These are phyloP conservation scores for Begonia loranthoides DNA, from an alignment of 306 rosid species.

Conservation along the genomic window DNA sequence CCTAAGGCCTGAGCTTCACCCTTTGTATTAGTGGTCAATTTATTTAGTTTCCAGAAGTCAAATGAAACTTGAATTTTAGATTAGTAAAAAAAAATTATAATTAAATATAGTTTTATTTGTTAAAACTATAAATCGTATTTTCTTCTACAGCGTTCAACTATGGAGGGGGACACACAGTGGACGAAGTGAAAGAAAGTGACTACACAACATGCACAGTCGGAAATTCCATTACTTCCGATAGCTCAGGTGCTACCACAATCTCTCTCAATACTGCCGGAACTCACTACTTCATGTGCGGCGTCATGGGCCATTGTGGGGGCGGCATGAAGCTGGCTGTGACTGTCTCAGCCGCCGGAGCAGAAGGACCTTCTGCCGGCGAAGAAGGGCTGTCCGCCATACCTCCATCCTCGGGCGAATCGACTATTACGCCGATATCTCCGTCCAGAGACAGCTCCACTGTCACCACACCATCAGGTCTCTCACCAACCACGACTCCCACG, in stretches of 20 bases:
- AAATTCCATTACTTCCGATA: slow-evolving; percentile 53
- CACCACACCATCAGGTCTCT: neutral
- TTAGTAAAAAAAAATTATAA: too few relatives aligned
- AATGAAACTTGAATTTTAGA: neutral
- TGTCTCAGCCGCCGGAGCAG: slow-evolving; percentile 21
- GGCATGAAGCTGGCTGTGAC: slow-evolving; percentile 89
- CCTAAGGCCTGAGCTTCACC: neutral
- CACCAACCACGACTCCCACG: slow-evolving; percentile 1
- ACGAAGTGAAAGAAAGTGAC: slow-evolving; percentile 59
- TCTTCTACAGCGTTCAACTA: slow-evolving; percentile 48
- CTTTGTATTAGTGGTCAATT: neutral
- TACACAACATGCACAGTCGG: slow-evolving; percentile 55
- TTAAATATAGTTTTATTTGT: neutral
- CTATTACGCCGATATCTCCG: slow-evolving; percentile 13
- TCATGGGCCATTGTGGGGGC: slow-evolving; percentile 47
- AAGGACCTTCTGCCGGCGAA: slow-evolving; percentile 13
- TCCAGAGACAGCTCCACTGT: slow-evolving; percentile 3
- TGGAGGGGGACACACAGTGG: slow-evolving; percentile 70
- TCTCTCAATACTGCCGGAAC: slow-evolving; percentile 57
- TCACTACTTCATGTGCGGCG: slow-evolving; percentile 65
- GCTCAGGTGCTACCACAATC: slow-evolving; percentile 65
- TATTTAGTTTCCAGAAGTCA: neutral
- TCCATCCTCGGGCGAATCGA: slow-evolving; percentile 12
- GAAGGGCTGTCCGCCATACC: slow-evolving; percentile 5
- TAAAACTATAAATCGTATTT: neutral